Conservation (phyloP, 1,139 yeast species). For the Sugiyamaella paludigena region DNA sequence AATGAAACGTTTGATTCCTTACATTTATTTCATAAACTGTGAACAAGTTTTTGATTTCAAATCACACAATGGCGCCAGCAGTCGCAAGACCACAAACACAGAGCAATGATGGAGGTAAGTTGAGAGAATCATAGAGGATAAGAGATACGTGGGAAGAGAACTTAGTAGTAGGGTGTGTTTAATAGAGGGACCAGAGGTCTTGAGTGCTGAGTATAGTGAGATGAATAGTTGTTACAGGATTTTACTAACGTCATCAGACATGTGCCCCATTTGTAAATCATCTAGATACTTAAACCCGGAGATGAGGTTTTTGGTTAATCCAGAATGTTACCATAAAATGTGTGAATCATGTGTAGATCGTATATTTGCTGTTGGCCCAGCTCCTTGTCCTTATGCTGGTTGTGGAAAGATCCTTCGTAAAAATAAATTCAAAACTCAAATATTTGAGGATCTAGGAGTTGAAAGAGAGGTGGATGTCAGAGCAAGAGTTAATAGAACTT, state of each 20-base stretch:
- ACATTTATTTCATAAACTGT: no score
- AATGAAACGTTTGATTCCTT: no score
- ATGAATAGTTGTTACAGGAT: neutral
- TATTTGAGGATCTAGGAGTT: constrained; percentile 83
- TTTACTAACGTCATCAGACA: constrained; percentile 46
- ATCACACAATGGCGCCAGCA: neutral
- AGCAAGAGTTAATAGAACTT: constrained; percentile 69
- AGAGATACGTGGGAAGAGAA: neutral
- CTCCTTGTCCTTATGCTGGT: constrained; percentile 91
- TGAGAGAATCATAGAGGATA: neutral
- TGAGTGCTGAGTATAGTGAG: no score
- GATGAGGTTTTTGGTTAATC: constrained; percentile 86
- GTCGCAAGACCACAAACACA: neutral
- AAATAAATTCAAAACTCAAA: constrained; percentile 86
- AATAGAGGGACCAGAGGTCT: no score
- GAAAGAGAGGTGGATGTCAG: constrained; percentile 93
- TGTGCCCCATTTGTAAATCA: constrained; percentile 98
- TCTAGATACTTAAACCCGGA: constrained; percentile 92
- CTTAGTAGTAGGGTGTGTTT: neutral
- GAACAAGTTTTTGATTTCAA: no score
- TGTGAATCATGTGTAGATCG: constrained; percentile 97
- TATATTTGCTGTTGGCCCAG: constrained; percentile 90
- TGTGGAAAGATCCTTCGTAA: constrained; percentile 86
- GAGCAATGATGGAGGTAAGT: constrained; percentile 9
- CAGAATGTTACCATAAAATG: constrained; percentile 96